phyloP scores from a whole-genome alignment of 257 asterid species.

The Pogostemon cablin region DNA sequence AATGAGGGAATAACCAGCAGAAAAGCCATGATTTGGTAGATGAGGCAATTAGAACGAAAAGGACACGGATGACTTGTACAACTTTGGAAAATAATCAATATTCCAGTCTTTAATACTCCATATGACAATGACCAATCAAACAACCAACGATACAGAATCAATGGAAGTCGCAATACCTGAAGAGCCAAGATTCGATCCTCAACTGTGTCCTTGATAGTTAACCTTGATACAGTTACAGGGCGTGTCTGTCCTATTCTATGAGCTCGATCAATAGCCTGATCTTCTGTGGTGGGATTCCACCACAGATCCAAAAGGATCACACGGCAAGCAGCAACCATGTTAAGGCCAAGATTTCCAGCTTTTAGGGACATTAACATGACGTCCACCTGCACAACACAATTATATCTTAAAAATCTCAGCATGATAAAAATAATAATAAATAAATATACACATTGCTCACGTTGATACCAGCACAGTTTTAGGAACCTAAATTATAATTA shows the following conservation, averaged over 20 bases:
- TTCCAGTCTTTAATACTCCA: not conserved
- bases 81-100: not conserved
- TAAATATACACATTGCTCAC: not conserved
- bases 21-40: no score
- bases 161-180: constrained; percentile 55
- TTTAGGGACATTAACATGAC: constrained; percentile 97
- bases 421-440: no score
- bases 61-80: no score
- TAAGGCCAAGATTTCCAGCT: constrained; percentile 98
- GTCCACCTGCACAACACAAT: constrained; percentile 67
- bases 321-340: constrained; percentile 98
- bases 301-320: constrained; percentile 97
- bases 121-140: not conserved
- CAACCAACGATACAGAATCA: not conserved
- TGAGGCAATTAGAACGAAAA: no score
- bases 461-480: not conserved
- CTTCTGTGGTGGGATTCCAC: constrained; percentile 99
- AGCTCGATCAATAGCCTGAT: constrained; percentile 97
- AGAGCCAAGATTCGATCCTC: constrained; percentile 96
- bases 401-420: not conserved
- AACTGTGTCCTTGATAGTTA: constrained; percentile 85
- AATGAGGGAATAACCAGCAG: no score
- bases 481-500: not conserved
- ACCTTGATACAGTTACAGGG: constrained; percentile 83
- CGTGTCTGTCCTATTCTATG: constrained; percentile 99